These are phyloP conservation scores for Paramecium sonneborni DNA, from an alignment of 73 alveolate species.

Conservation along the genomic window DNA sequence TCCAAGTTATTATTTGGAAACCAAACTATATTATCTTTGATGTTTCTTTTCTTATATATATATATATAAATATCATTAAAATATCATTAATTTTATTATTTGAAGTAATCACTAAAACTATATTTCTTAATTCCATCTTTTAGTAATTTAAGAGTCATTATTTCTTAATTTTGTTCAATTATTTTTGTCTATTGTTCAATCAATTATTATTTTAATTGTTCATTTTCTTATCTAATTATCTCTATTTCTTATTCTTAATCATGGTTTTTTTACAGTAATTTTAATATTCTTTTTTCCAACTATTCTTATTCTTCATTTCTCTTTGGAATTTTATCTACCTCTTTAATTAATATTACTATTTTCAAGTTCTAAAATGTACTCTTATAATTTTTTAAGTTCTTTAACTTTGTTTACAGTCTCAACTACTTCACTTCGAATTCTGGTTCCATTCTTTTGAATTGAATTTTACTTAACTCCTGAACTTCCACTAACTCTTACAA, in stretches of 20 bases:
- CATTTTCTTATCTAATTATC: constrained; percentile 6
- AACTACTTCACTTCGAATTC: constrained; percentile 8
- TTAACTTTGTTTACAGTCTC: not conserved
- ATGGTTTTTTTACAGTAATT: not conserved
- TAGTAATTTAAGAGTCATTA: not conserved
- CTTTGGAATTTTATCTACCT: not conserved
- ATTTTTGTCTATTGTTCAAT: constrained; percentile 21
- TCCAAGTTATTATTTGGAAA: not conserved
- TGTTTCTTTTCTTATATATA: not conserved
- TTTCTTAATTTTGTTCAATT: not conserved
- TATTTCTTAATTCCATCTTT: constrained; percentile 11
- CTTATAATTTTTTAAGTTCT: not conserved
- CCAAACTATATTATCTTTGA: not conserved
- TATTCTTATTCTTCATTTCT: constrained; percentile 3
- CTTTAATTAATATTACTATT: not conserved
- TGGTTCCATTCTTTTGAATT: not conserved
- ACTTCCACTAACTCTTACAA: not conserved
- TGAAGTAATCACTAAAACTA: constrained; percentile 29
- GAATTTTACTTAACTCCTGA: constrained; percentile 30
- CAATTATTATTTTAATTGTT: not conserved
- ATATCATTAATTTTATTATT: constrained; percentile 7
- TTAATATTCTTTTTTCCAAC: constrained; percentile 11
- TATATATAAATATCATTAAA: not conserved
- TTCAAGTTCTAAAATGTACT: constrained; percentile 16
- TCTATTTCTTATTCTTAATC: not conserved